phyloP scores from a whole-genome alignment of 768 basidiomycete species.

The Myochromella boudieri region DNA sequence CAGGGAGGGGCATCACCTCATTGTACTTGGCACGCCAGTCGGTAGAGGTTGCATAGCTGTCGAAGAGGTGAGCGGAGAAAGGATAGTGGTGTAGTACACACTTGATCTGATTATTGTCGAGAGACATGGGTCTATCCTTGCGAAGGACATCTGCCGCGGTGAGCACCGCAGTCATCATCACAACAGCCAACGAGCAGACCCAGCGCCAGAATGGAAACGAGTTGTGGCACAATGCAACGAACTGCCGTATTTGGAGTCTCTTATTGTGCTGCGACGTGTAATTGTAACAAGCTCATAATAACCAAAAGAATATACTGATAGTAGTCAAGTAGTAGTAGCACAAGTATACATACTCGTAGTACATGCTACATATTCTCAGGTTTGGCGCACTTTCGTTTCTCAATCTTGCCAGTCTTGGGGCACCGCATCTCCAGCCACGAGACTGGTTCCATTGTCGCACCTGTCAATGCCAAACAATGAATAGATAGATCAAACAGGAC shows the following conservation, averaged over 20 bases:
- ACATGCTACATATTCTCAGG: slow-evolving; percentile 61
- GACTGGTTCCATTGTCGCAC: slow-evolving; percentile 79
- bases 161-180: slow-evolving; percentile 70
- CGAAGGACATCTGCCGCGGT: slow-evolving; percentile 57
- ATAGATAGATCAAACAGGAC: neutral
- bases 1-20: slow-evolving; percentile 41
- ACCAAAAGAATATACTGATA: slow-evolving; percentile 2
- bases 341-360: neutral
- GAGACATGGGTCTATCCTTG: slow-evolving; percentile 58
- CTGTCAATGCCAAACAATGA: slow-evolving; percentile 31
- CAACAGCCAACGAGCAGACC: slow-evolving; percentile 6
- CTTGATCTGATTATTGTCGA: slow-evolving; percentile 68
- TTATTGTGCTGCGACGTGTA: slow-evolving; percentile 8
- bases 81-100: slow-evolving; percentile 29
- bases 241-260: slow-evolving; percentile 17
- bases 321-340: neutral
- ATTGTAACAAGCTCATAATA: slow-evolving; percentile 2
- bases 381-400: slow-evolving; percentile 86
- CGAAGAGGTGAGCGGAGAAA: slow-evolving; percentile 17
- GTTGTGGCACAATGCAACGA: slow-evolving; percentile 10
- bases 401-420: slow-evolving; percentile 73
- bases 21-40: slow-evolving; percentile 82
- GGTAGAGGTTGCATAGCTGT: slow-evolving; percentile 54
- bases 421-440: slow-evolving; percentile 94
- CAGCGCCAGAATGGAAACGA: slow-evolving; percentile 6